Evolutionary conservation across 345 rosid genomes (phyloP), one percentile per base, ranked within the genome.

Genomic region (Pistacia vera): DNA sequence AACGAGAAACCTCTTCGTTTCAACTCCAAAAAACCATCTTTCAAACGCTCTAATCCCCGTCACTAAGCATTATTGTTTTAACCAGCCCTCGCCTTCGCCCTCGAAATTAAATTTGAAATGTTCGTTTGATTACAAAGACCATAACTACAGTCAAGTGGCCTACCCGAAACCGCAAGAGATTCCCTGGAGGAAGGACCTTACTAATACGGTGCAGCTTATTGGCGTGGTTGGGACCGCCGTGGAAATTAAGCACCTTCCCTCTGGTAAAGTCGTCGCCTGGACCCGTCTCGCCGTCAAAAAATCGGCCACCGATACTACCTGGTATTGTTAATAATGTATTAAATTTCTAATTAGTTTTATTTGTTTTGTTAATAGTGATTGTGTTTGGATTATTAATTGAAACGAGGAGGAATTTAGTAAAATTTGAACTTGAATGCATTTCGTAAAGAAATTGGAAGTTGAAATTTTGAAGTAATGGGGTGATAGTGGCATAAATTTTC

Each of bases 151-250:
- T 66, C 84, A 70, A 28, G 79, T 28, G n/a, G 72, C 75, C 36
- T 66, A 66, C 64, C 71, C 84, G 7, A 80, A 75, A 36, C 91
- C 90, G 20, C 49, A 74, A 1, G 90, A 83, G 77, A 78, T 90
- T 72, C 89, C 83, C 11, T 90, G 92, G 92, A 75, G 77, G 44
- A 90, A 88, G 89, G 89, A 88, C 63, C 88, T 90, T 70, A 74
- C 84, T 70, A 88, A 88, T 73, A 36, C 85, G 35, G 89, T 88
- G 41, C 83, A 87, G 60, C 92, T 90, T 64, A 83, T 90, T 63
- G 92, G 94, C 17, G 61, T 64, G 52, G 90, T 88, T 33, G 90
- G 89, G 7, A 41, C 75, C 28, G 77, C 89, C 12, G 84, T 90
- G 5, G 92, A 90, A 77, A 83, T 84, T 77, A 87, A 80, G 80